Evolutionary conservation across 1,139 yeast genomes (phyloP).

Genomic region (Saccharomyces hybrid): DNA sequence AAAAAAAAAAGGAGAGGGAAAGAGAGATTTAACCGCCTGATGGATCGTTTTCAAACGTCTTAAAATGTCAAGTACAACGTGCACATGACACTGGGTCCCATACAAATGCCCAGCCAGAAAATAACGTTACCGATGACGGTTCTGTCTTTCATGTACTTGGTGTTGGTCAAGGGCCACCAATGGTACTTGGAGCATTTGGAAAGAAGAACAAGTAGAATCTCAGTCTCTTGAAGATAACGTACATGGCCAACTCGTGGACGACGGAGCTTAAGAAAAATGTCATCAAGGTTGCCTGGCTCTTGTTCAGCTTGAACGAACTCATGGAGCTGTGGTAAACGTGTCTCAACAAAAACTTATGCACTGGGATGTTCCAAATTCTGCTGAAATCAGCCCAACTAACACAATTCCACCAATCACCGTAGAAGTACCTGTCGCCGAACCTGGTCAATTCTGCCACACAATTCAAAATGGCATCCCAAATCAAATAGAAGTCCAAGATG

Average conservation of each 20-base stretch:
- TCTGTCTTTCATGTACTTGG: constrained; percentile 45
- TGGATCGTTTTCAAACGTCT: neutral
- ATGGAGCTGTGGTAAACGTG: constrained; percentile 93
- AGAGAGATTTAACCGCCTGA: neutral
- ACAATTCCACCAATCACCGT: constrained; percentile 97
- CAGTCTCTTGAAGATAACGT: constrained; percentile 66
- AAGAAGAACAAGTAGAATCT: constrained; percentile 72
- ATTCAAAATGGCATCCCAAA: constrained; percentile 90
- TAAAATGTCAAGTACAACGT: constrained; percentile 73
- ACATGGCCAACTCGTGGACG: constrained; percentile 90
- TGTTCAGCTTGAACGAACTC: constrained; percentile 62
- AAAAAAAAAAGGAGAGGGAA: neutral
- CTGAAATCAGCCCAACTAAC: constrained; percentile 91
- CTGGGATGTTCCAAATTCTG: constrained; percentile 91
- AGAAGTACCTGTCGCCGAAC: constrained; percentile 86
- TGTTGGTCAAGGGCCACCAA: constrained; percentile 49
- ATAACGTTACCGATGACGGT: constrained; percentile 67
- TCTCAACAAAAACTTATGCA: constrained; percentile 79
- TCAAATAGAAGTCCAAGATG: constrained; percentile 71
- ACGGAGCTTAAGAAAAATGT: constrained; percentile 78
- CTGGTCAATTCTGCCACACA: constrained; percentile 79
- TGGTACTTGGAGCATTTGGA: constrained; percentile 76
- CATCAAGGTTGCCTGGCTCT: constrained; percentile 60
- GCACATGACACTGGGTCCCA: constrained; percentile 87
- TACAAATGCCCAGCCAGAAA: constrained; percentile 87